Base-by-base conservation (phyloP, 805 yeast genomes). In the Candida arabinofermentans region DNA sequence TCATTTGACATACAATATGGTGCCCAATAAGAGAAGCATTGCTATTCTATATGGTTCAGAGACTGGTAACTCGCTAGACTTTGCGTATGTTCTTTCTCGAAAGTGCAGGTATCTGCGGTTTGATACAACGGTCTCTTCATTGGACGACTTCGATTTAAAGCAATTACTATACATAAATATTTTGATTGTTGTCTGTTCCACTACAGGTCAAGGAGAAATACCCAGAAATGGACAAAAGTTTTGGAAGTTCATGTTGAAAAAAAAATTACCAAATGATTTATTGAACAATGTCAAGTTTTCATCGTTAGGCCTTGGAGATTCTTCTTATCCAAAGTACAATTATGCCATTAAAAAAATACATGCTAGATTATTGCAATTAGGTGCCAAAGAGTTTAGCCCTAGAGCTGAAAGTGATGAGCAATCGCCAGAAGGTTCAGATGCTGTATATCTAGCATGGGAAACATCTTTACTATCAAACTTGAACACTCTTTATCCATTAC, bases 181-280 rank as follows among this genome's bases (percentile, higher is more conserved):
- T 23, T 66, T 78, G 39, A 67, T 81, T 18, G 70, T 83, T 0
- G 59, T 91, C 3, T 85, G 95, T 58, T 81, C 96, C 1, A 91
- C 99, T 0, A 84, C 96, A 1, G 98, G 99, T 7, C 97, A 91
- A 62, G 99, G 99, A 22, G 96, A 85, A 47, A 62, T 91, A 26
- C 98, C 99, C 0, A 63, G 84, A 32, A 87, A 87, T 57, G 82
- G 84, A 1, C 70, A 70, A 48, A 77, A 75, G 46, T 77, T 91
- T 48, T 85, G 96, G 95, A 71, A 73, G 49, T 79, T 83, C 47
- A 61, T 93, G 51, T 73, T 87, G 43, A 77, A 75, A 57, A 78
- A 74, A 57, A 80, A 79, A 49, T 72, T 91, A 7, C 93, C 67
- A 0, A 23, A 50, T 0, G 77, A 78, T 51, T 64, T 87, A 24